Base-by-base conservation (phyloP, 1,284 basidiomycete genomes). In the Naganishia liquefaciens region DNA sequence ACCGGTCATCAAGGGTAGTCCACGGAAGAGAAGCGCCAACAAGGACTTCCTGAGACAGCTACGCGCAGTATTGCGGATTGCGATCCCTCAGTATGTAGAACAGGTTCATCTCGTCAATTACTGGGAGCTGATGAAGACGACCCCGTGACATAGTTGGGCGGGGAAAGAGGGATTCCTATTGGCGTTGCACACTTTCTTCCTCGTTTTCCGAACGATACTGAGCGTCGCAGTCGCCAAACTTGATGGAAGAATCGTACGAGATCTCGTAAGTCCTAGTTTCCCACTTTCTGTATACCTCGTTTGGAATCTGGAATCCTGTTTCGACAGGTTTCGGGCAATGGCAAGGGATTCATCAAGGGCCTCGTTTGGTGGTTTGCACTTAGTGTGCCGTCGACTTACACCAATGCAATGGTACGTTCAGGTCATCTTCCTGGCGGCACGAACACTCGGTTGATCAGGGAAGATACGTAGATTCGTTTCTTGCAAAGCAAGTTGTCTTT, bases 381-480 rank as follows among this genome's bases (percentile, higher is more conserved):
- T 7, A 91, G 93, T 0, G 83, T 98, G 28, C 94, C 95, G 0
- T 93, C 90, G 73, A 94, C 92, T 21, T 95, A 94, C 75, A 98
- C 94, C 0, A 98, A 99, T 75, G 88, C 91, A 1, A 94, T 98
- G 91, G 89, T 89, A 53, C 39, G 81, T 67, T 2, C 21, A 2
- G 2, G 10, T 28, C 19, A 33, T 49, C 15, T 6, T 47, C 62
- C 10, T n/a, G 0, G 10, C 17, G 1, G 40, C 21, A 47, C 7
- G 46, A 21, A 11, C 25, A 2, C 10, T 15, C 6, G 46, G 6
- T 28, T 51, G 49, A 51, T 28, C 49, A 15, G 2, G 5, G 3
- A 5, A 2, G 49, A 33, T 46, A 3, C 9, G 11, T 68, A 91
- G 91, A 90, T 96, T 66, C 88, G 89, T 23, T 91, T 91, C 76